Evolutionary conservation across 768 basidiomycete genomes (phyloP), one percentile per base, ranked within the genome.

Genomic region (Lyophyllum decastes): DNA sequence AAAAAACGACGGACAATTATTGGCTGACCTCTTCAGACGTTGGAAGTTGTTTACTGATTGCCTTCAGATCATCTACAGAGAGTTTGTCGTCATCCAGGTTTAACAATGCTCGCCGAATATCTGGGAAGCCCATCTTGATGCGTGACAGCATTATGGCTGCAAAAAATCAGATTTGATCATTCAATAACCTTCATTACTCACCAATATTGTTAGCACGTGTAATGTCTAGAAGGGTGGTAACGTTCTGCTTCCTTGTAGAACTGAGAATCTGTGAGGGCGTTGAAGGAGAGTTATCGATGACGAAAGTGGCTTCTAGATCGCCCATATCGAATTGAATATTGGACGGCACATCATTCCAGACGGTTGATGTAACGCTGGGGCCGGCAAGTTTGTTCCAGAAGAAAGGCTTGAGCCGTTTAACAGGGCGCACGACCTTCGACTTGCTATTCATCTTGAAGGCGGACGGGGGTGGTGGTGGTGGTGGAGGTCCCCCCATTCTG

Each of bases 121-220:
- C 82, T 2, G 82, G 68, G 38, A 85, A 80, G 4, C 78, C 75
- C 51, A 89, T 69, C 70, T 89, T 89, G 57, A 95, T 85, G 12
- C 86, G 78, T 2, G 87, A 84, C 1, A 98, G 76, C 89, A 96
- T 92, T 62, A 96, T 95, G 1, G 85, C 92, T 93, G 40, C 45
- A 48, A 25, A 49, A 55, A 38, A 57, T 62, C 25, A 47, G 35
- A 49, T 21, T 40, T 43, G 19, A 34, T 48, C 7, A 38, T 24
- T 43, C 30, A 49, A 5, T 22, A 22, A 5, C 21, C 7, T 35
- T 19, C 46, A 46, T 16, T 22, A 72, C 81, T 63, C 61, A 87
- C 93, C 89, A 62, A 95, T 79, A 64, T 95, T 91, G 62, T 93
- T 92, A 1, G 95, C 91, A 16, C 92, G 80, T 16, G 85, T 88